Evolutionary conservation across 2,329 filamentous ascomycete species (phyloP).

Genomic region (Monosporascus sp.): DNA sequence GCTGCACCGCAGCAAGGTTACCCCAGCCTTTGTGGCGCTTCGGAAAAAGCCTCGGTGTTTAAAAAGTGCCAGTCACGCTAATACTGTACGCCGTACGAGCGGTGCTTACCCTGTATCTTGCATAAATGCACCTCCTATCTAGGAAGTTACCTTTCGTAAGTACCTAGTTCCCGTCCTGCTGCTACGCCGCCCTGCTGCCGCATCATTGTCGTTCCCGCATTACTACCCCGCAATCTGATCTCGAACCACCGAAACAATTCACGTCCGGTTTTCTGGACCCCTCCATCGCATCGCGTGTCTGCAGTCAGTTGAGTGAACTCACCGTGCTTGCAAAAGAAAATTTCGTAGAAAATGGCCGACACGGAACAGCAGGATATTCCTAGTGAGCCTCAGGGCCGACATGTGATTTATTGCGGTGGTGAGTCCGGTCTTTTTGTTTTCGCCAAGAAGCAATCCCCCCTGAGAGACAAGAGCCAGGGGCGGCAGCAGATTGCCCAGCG

Average conservation of each 20-base stretch:
- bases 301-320: no score
- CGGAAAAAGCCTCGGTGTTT: no score
- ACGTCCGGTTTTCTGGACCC: no score
- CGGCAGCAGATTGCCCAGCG: background rate
- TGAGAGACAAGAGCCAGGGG: background rate
- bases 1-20: no score
- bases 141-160: background rate
- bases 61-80: no score
- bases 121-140: background rate
- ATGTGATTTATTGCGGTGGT: slow-evolving; percentile 56
- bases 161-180: background rate
- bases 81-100: no score
- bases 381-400: slow-evolving; percentile 45
- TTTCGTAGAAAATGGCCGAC: slow-evolving; percentile 44
- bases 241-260: no score
- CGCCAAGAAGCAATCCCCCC: slow-evolving; percentile 1
- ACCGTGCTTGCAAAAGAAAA: background rate
- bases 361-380: slow-evolving; percentile 40
- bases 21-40: no score
- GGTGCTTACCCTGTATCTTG: no score
- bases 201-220: background rate
- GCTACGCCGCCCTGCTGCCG: background rate
- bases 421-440: slow-evolving; percentile 25
- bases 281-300: background rate
- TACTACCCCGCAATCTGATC: no score